phyloP scores from a whole-genome alignment of 163 green algal genomes.

The Scenedesmus sp. region DNA sequence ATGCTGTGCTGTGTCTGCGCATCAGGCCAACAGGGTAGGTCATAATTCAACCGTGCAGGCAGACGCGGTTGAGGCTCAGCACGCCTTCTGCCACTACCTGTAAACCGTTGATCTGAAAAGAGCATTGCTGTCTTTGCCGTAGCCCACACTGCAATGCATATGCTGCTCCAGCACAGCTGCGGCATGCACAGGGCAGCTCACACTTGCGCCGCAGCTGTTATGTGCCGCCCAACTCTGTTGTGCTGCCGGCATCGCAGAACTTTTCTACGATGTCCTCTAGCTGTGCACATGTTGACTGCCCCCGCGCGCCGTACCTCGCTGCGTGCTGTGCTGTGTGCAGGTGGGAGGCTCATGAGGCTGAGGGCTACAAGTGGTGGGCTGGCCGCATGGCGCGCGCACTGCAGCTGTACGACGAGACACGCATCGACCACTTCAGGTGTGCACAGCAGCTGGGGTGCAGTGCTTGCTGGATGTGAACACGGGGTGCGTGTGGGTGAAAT shows the following conservation, averaged over 20 bases:
- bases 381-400: conserved; percentile 84
- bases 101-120: no score
- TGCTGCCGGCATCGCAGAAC: neutral
- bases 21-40: neutral
- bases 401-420: conserved; percentile 96
- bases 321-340: neutral
- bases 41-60: neutral
- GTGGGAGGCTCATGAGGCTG: conserved; percentile 79
- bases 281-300: neutral
- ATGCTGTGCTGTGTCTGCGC: neutral
- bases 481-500: no score
- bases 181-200: neutral
- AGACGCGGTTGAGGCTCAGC: neutral
- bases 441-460: neutral
- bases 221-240: no score
- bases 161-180: no score
- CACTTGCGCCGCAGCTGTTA: no score
- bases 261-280: neutral
- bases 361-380: conserved; percentile 92
- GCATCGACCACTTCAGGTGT: conserved; percentile 97
- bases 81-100: no score
- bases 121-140: no score
- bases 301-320: no score
- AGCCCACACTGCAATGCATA: no score
- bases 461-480: neutral